These are phyloP conservation scores for Stylosanthes scabra DNA, from an alignment of 331 rosid species.

Conservation along the genomic window DNA sequence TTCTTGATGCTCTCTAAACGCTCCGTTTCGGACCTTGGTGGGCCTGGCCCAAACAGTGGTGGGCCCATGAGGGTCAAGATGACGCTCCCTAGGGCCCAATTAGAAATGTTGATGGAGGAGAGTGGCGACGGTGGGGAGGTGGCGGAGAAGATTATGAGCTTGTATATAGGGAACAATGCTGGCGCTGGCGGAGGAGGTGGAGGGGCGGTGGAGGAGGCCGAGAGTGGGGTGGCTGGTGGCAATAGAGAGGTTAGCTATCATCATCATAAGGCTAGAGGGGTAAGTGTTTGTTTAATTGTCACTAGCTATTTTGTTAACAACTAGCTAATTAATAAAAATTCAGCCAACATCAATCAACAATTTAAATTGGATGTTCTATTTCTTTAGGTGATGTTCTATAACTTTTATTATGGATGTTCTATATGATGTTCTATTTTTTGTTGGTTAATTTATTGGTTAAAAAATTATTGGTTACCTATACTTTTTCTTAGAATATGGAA, in stretches of 20 bases:
- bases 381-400: too few relatives aligned
- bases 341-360: too few relatives aligned
- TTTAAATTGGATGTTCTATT: too few relatives aligned
- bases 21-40: slow-evolving; percentile 62
- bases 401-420: too few relatives aligned
- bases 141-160: slow-evolving; percentile 66
- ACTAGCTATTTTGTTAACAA: background rate
- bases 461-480: too few relatives aligned
- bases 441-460: too few relatives aligned
- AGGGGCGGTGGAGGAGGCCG: slow-evolving; percentile 8
- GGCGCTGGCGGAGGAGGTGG: slow-evolving; percentile 22
- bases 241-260: slow-evolving; percentile 15
- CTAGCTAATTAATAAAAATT: too few relatives aligned
- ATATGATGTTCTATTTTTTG: too few relatives aligned
- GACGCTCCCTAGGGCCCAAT: slow-evolving; percentile 71
- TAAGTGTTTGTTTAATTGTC: slow-evolving; percentile 29
- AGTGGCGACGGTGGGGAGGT: slow-evolving; percentile 57
- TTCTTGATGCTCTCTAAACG: slow-evolving; percentile 78
- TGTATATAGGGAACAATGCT: slow-evolving; percentile 47
- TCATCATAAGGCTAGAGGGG: slow-evolving; percentile 47
- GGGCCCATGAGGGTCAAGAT: slow-evolving; percentile 57
- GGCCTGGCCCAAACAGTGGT: slow-evolving; percentile 23
- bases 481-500: too few relatives aligned
- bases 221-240: slow-evolving; percentile 10
- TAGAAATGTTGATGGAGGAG: slow-evolving; percentile 63